Evolutionary conservation across 495 filamentous ascomycete species (phyloP), one percentile per base, ranked within the genome.

Genomic region (Darksidea phi): DNA sequence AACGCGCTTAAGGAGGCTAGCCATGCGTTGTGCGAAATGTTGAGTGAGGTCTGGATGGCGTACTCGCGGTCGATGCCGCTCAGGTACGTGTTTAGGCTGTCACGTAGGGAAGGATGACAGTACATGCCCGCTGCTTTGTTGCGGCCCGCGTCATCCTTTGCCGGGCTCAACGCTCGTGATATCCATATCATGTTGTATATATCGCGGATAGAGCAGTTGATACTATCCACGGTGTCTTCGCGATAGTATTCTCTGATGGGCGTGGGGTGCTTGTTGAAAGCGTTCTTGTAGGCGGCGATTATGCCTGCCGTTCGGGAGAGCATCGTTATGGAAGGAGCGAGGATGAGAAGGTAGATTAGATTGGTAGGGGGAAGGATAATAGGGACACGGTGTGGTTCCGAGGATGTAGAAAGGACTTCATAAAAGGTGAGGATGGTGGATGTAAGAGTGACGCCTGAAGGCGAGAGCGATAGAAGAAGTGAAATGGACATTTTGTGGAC

Each of bases 191-290:
- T 82, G 67, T 96, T 95, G 76, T 89, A 94, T 41, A 90, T 80
- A 67, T 96, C 91, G 87, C 94, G 94, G 28, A 95, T 79, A 67
- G 87, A 91, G 8, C 87, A 87, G 71, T 96, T 96, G 75, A 94
- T 93, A 20, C 81, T 77, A 42, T 83, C 79, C 52, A 91, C 82
- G 65, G 80, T 83, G 63, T 73, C 74, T 48, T 73, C 78, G 63
- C 75, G 81, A 77, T 47, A 81, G 66, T 24, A 75, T 8, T 68
- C 37, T 34, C 63, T 60, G 41, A 67, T 60, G 21, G 54, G 62
- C 6, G 70, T 73, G 72, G 87, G 80, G 61, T 85, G 82, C 5
- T 74, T 72, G 70, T 95, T 89, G 69, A 93, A 92, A 0, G 87
- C 84, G 6, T 75, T 75, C 69, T 95, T 95, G 74, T 91, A 89